Evolutionary conservation across 345 rosid species (phyloP), one percentile per base, ranked within the genome.

Genomic region (Eucalyptus cladocalyx): DNA sequence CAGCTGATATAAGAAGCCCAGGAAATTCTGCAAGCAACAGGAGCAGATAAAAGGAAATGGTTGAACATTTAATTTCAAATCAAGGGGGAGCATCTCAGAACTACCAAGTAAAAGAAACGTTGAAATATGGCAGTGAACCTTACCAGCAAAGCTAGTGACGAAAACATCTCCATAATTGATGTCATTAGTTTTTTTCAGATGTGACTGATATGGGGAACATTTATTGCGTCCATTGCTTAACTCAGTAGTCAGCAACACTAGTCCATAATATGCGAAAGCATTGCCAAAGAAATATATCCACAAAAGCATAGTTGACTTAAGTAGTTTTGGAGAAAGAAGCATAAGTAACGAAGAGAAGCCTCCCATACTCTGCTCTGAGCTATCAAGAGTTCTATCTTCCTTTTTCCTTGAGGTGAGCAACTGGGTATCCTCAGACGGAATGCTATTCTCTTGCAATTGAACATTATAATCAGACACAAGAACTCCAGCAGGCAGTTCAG

Each of bases 261-360:
- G 92, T 24, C 99, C 99, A 50, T 98, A 98, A 88, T 98, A 98
- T 12, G 97, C 91, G 92, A 98, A 97, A 11, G 99, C 95, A 89
- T 96, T 98, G 86, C 99, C 99, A 87, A 98, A 95, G 91, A 95
- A 98, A 11, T 95, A 96, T 42, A 91, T 88, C 99, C 99, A 98
- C 87, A 98, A 90, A 86, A 98, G 99, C 89, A 93, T 88, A 87
- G 98, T 98, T 88, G 98, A 91, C 91, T 91, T 95, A 60, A 91
- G 49, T 90, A 98, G 93, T 87, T 90, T 91, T 45, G 97, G 95
- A 10, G 99, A 97, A 88, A 98, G 95, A 87, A 98, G 99, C 89
- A 50, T 87, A 80, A 92, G 80, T 88, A 95, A 53, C 24, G 97
- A 88, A 47, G 94, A 91, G 40, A 92, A 87, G 87, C 92, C 91